Evolutionary conservation across 2,329 filamentous ascomycete genomes (phyloP), one percentile per base, ranked within the genome.

Genomic region (Talaromyces islandicus): DNA sequence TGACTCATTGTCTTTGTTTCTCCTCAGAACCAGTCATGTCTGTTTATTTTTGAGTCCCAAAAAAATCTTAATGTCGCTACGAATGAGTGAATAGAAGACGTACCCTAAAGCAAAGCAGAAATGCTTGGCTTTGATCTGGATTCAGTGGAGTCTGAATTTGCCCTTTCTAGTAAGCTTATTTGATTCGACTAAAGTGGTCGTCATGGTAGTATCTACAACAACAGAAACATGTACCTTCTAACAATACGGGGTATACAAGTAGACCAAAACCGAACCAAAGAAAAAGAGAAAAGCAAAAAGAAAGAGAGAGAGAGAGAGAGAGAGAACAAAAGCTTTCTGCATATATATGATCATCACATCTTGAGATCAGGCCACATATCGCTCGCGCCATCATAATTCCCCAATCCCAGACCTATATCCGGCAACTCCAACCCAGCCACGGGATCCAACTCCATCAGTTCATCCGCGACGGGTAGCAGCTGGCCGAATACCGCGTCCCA

Each of bases 401-500:
- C 55, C 52, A 60, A 57, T 2, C 63, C 59, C 29, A 61, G 14
- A 0, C 65, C 66, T 21, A 71, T 54, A 62, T 73, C 69, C 7
- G 67, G 65, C 60, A 73, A 70, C 27, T 73, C 73, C 41, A 74
- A 64, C 2, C 71, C 71, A 1, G 69, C 63, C 9, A 75, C 70
- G 3, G 74, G 71, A 56, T 78, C 76, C 14, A 77, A 61, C 59
- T 77, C 76, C 73, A 77, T 77, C 12, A 76, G 60, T 38, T 77
- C 76, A 60, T 77, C 76, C 0, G 75, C 71, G 19, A 78, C 73
- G 14, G 75, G 74, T 12, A 78, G 66, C 61, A 78, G 76, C 58
- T 79, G 77, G 1, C 77, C 77, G 56, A 80, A 80, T 2, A 80
- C 77, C 7, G 77, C 75, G 57, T 80, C 78, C 78, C 78, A 80